phyloP scores from a whole-genome alignment of 345 rosid species.

The Tarenaya hassleriana region DNA sequence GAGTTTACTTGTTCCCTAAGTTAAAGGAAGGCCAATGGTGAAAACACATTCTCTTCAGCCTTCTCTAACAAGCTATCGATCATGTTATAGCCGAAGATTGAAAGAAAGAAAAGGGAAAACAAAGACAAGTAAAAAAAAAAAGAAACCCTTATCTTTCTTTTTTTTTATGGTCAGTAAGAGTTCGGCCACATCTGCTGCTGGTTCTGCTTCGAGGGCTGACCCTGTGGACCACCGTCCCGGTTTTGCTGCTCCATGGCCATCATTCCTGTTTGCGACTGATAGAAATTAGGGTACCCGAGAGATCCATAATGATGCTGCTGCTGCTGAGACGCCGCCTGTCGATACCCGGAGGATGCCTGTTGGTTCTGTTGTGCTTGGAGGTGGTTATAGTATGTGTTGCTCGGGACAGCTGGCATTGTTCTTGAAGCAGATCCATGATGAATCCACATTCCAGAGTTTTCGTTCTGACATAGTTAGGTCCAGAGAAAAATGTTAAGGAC shows the following conservation, averaged over 20 bases:
- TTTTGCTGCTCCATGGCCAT: slow-evolving; percentile 82
- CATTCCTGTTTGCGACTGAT: slow-evolving; percentile 71
- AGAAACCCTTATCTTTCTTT: slow-evolving; percentile 12
- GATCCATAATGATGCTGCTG: slow-evolving; percentile 73
- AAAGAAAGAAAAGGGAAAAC: too few relatives aligned
- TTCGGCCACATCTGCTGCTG: slow-evolving; percentile 97
- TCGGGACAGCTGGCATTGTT: slow-evolving; percentile 63
- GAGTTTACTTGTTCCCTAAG: slow-evolving; percentile 12
- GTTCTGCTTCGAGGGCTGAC: slow-evolving; percentile 76
- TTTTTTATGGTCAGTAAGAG: slow-evolving; percentile 65
- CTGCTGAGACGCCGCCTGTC: slow-evolving; percentile 90
- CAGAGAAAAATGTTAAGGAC: slow-evolving; percentile 1
- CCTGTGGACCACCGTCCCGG: slow-evolving; percentile 71
- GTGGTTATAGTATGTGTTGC: slow-evolving; percentile 75
- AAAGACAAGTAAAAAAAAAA: slow-evolving; percentile 8
- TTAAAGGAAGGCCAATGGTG: too few relatives aligned
- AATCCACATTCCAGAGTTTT: slow-evolving; percentile 80
- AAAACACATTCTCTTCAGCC: too few relatives aligned
- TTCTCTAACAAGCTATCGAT: slow-evolving; percentile 10
- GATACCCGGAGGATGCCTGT: slow-evolving; percentile 57
- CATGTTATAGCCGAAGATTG: too few relatives aligned
- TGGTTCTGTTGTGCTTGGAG: slow-evolving; percentile 90
- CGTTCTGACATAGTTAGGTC: slow-evolving; percentile 43
- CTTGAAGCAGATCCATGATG: slow-evolving; percentile 77
- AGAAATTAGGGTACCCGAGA: slow-evolving; percentile 76